Conservation (phyloP, 2,329 filamentous ascomycete genomes). For the Gaeumannomyces tritici region DNA sequence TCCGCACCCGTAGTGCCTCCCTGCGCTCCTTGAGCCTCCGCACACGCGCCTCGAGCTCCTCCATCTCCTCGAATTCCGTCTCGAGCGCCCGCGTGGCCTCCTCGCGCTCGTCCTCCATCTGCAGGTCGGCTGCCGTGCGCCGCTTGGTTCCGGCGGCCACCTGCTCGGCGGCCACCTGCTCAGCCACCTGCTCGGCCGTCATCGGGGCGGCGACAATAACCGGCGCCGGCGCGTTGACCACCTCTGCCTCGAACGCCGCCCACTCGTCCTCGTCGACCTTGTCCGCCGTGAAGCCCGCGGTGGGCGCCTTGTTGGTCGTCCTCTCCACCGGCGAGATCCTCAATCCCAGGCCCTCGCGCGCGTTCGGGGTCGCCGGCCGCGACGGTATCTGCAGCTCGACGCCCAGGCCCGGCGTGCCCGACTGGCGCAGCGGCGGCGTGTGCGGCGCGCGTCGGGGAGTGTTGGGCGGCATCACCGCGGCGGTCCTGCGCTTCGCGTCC, state of each 20-base stretch:
- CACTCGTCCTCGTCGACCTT: slow-evolving; percentile 67
- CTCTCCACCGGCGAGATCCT: slow-evolving; percentile 26
- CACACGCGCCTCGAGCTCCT: slow-evolving; percentile 64
- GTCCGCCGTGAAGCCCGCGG: slow-evolving; percentile 5
- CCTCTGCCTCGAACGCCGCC: slow-evolving; percentile 77
- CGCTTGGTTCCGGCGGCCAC: slow-evolving; percentile 40
- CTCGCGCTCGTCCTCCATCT: slow-evolving; percentile 60
- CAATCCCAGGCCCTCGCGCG: slow-evolving; percentile 29
- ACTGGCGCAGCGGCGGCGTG: slow-evolving; percentile 36
- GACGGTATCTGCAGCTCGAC: slow-evolving; percentile 56
- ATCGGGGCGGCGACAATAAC: too few species aligned
- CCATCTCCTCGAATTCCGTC: slow-evolving; percentile 77
- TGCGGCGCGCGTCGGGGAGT: slow-evolving; percentile 6
- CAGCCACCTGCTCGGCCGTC: slow-evolving; percentile 41
- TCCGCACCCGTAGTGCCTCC: slow-evolving; percentile 49
- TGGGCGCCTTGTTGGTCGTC: slow-evolving; percentile 9
- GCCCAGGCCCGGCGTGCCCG: slow-evolving; percentile 42
- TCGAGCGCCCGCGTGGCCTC: slow-evolving; percentile 66
- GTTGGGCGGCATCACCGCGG: slow-evolving; percentile 13
- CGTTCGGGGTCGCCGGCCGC: slow-evolving; percentile 48
- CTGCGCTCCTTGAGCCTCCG: slow-evolving; percentile 58
- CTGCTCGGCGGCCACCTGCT: slow-evolving; percentile 48
- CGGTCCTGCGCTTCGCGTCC: slow-evolving; percentile 32
- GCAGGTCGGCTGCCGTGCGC: slow-evolving; percentile 43
- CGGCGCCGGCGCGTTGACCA: slow-evolving; percentile 43